Conservation (phyloP, 495 filamentous ascomycete species). For the Chaetomium cochliodes region DNA sequence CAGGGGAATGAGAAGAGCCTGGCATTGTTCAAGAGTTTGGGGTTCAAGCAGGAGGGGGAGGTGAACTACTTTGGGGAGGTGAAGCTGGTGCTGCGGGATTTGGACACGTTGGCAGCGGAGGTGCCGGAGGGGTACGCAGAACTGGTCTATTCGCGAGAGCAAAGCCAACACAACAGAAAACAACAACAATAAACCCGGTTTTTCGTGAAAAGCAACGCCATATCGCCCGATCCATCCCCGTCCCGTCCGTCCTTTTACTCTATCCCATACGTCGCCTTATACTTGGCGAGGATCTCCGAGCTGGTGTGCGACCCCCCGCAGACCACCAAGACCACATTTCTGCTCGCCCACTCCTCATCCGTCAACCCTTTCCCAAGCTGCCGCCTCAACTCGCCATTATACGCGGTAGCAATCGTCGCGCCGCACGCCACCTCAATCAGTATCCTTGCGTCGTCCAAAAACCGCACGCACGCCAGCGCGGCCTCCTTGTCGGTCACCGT, state of each 20-base stretch:
- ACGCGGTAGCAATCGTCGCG: constrained; percentile 67
- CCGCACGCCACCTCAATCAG: constrained; percentile 86
- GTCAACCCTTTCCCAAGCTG: constrained; percentile 57
- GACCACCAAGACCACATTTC: constrained; percentile 78
- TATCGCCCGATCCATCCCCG: not conserved
- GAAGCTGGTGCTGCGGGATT: constrained; percentile 39
- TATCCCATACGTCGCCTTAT: constrained; percentile 55
- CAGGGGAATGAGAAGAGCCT: constrained; percentile 42
- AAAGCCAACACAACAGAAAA: not conserved
- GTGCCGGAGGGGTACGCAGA: constrained; percentile 29
- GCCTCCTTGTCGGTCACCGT: constrained; percentile 81
- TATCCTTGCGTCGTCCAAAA: constrained; percentile 80
- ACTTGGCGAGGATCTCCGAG: constrained; percentile 62
- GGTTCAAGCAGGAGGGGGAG: constrained; percentile 45
- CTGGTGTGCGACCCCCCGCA: constrained; percentile 82
- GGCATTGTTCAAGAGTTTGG: constrained; percentile 46
- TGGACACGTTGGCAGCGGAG: constrained; percentile 17
- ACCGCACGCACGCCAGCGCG: constrained; percentile 66
- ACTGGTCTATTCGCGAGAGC: constrained; percentile 28
- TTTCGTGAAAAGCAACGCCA: constrained; percentile 7
- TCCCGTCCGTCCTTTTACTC: not conserved
- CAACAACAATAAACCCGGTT: not conserved
- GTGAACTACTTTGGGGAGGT: constrained; percentile 55
- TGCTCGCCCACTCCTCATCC: constrained; percentile 52
- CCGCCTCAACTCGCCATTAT: constrained; percentile 62